phyloP scores from a whole-genome alignment of 2,329 filamentous ascomycete species.

The Apiospora marii region DNA sequence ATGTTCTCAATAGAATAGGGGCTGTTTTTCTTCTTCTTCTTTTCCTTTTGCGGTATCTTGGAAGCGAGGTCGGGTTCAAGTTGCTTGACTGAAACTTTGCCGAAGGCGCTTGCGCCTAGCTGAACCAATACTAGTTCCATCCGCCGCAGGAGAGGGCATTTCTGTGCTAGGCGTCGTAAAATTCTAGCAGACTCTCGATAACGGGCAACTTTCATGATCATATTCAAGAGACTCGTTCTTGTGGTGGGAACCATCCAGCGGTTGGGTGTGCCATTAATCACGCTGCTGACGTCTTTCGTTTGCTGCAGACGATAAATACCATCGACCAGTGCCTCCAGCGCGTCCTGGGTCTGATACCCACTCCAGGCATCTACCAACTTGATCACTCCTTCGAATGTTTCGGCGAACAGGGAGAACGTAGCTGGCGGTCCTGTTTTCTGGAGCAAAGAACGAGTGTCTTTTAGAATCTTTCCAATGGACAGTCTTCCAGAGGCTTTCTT shows the following conservation, averaged over 20 bases:
- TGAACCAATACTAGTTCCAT: slow-evolving; percentile 40
- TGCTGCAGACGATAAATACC: slow-evolving; percentile 39
- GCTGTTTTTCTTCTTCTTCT: not conserved
- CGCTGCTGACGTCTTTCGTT: slow-evolving; percentile 26
- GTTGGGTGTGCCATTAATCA: no score
- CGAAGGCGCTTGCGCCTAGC: slow-evolving; percentile 40
- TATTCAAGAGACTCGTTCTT: slow-evolving; percentile 39
- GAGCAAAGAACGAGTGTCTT: slow-evolving; percentile 25
- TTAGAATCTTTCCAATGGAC: slow-evolving; percentile 29
- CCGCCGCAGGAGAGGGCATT: slow-evolving; percentile 38
- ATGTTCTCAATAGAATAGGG: slow-evolving; percentile 1
- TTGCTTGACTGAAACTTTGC: not conserved
- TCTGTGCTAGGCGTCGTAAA: slow-evolving; percentile 44
- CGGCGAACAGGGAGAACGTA: slow-evolving; percentile 27
- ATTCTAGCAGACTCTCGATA: slow-evolving; percentile 46
- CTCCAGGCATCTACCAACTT: slow-evolving; percentile 37
- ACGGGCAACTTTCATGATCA: slow-evolving; percentile 46
- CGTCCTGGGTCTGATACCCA: slow-evolving; percentile 34
- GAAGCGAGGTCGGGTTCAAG: slow-evolving; percentile 25
- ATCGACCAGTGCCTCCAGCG: slow-evolving; percentile 40
- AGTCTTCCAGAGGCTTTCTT: slow-evolving; percentile 20
- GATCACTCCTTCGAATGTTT: slow-evolving; percentile 35
- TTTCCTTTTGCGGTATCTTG: slow-evolving; percentile 30
- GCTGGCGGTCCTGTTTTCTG: not conserved
- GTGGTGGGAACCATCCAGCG: slow-evolving; percentile 29